A percentile compares a stretch with the other conserved stretches of the same genome.
phyloP scores from a whole-genome alignment of 2,329 filamentous ascomycete species.

The Mariannaea sp. region DNA sequence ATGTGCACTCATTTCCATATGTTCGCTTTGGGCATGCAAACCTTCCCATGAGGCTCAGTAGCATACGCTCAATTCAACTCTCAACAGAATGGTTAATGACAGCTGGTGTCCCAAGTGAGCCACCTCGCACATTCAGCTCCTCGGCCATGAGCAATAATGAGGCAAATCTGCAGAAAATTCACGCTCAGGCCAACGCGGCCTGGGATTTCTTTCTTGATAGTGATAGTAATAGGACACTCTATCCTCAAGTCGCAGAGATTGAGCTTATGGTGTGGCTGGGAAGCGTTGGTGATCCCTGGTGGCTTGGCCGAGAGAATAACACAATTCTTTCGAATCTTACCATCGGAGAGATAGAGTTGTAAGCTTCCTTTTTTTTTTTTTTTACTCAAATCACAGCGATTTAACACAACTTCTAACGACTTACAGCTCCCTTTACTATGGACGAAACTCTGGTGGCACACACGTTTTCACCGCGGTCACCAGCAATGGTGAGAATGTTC shows the following conservation, averaged over 20 bases:
- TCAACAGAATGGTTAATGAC: slow-evolving; percentile 35
- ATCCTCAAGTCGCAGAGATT: slow-evolving; percentile 29
- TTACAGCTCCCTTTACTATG: slow-evolving; percentile 31
- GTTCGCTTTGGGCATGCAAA: slow-evolving; percentile 30
- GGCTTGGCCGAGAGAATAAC: slow-evolving; percentile 29
- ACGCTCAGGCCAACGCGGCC: slow-evolving; percentile 29
- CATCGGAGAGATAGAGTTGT: slow-evolving; percentile 33
- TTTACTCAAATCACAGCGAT: too few species aligned
- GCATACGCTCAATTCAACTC: slow-evolving; percentile 26
- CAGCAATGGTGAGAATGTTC: slow-evolving; percentile 22
- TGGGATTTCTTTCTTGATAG: slow-evolving; percentile 38
- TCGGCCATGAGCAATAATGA: slow-evolving; percentile 27
- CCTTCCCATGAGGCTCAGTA: slow-evolving; percentile 30
- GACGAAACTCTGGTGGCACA: slow-evolving; percentile 28
- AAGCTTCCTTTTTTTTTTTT: neutral
- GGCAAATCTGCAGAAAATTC: slow-evolving; percentile 8
- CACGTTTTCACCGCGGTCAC: slow-evolving; percentile 35
- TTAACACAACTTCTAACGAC: neutral
- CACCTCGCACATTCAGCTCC: slow-evolving; percentile 20
- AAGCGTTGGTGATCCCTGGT: slow-evolving; percentile 35
- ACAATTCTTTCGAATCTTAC: slow-evolving; percentile 30
- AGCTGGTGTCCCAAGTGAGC: slow-evolving; percentile 9
- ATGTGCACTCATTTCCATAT: slow-evolving; percentile 36
- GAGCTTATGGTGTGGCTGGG: slow-evolving; percentile 38
- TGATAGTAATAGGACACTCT: slow-evolving; percentile 29